These are phyloP conservation scores for Pistacia integerrima DNA, from an alignment of 345 rosid species.

Conservation along the genomic window DNA sequence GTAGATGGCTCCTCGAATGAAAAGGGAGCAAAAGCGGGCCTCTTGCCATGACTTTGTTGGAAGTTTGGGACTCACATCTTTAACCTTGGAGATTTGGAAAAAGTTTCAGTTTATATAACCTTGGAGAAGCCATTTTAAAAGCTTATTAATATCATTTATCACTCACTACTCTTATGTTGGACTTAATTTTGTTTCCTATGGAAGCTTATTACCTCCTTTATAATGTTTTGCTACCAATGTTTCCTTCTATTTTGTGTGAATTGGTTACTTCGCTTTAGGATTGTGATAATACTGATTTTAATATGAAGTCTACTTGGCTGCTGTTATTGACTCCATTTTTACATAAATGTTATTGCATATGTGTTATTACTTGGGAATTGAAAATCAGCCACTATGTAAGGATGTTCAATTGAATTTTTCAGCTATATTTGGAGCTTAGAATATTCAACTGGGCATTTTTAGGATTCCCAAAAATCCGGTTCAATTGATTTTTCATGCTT, in stretches of 20 bases:
- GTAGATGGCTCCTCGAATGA: no score
- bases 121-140: conserved; percentile 32
- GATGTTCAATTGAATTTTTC: no score
- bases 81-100: conserved; percentile 87
- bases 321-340: no score
- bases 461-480: no score
- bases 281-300: no score
- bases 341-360: no score
- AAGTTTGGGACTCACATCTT: conserved; percentile 99
- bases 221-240: conserved; percentile 39
- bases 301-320: no score
- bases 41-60: conserved; percentile 93
- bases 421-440: no score
- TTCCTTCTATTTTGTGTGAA: conserved; percentile 26
- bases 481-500: no score
- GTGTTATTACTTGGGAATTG: no score
- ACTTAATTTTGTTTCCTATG: conserved; percentile 34
- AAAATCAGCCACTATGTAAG: no score
- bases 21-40: conserved; percentile 13
- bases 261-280: not conserved
- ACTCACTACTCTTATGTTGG: conserved; percentile 47
- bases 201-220: conserved; percentile 37
- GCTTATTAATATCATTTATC: conserved; percentile 30
- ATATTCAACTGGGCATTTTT: no score
- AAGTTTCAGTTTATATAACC: conserved; percentile 31